Percentiles rank a stretch among this genome's conserved stretches.
These are phyloP conservation scores for Marasmius oreades DNA, from an alignment of 1,284 basidiomycete genomes.

Conservation along the genomic window DNA sequence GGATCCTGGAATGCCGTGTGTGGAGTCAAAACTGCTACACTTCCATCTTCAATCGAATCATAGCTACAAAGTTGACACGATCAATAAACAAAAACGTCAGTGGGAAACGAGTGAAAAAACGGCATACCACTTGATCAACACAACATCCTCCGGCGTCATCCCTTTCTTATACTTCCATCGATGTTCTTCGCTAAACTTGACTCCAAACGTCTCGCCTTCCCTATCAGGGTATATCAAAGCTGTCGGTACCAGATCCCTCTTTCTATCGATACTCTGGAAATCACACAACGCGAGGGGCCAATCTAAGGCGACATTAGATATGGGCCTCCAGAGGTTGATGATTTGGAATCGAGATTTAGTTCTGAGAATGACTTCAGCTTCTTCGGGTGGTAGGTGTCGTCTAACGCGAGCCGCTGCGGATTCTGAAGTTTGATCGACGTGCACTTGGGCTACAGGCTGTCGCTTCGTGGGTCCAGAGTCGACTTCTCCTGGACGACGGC, in stretches of 20 bases:
- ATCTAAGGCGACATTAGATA: conserved; percentile 45
- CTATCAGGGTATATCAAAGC: conserved; percentile 40
- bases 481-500: conserved; percentile 34
- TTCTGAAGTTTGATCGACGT: conserved; percentile 51
- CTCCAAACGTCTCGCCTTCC: conserved; percentile 30
- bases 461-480: conserved; percentile 40
- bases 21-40: conserved; percentile 37
- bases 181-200: conserved; percentile 34
- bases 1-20: conserved; percentile 41
- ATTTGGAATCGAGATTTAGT: conserved; percentile 52
- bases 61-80: conserved; percentile 19
- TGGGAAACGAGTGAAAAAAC: background rate
- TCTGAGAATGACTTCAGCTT: conserved; percentile 36
- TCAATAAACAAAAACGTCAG: conserved; percentile 3
- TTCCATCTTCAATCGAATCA: conserved; percentile 33
- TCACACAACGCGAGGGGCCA: conserved; percentile 60
- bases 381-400: conserved; percentile 46
- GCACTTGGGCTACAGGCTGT: conserved; percentile 46
- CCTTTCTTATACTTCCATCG: conserved; percentile 44
- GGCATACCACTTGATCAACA: conserved; percentile 46
- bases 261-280: conserved; percentile 41
- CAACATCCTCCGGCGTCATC: conserved; percentile 42
- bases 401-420: conserved; percentile 47
- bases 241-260: conserved; percentile 41
- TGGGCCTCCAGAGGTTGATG: conserved; percentile 68